Conservation (phyloP, 257 asterid species). For the Sherardia arvensis region DNA sequence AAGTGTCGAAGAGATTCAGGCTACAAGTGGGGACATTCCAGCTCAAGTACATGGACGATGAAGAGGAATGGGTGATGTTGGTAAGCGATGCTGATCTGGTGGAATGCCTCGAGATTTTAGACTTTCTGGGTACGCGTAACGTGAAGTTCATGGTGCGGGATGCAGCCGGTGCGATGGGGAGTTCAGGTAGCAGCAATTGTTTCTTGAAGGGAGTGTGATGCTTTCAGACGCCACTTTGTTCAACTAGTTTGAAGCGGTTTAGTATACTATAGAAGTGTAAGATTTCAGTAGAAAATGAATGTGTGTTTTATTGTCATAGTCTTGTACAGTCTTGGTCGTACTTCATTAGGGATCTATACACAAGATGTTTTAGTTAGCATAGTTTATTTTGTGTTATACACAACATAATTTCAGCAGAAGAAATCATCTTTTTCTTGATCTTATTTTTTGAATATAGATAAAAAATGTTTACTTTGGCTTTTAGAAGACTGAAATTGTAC, state of each 20-base stretch:
- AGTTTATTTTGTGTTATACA: background rate
- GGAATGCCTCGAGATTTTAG: conserved; percentile 69
- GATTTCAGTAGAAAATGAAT: too few relatives aligned
- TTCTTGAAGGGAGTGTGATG: conserved; percentile 23
- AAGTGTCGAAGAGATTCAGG: conserved; percentile 63
- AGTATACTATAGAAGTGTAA: background rate
- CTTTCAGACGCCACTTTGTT: background rate
- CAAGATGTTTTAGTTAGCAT: background rate
- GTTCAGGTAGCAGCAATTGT: conserved; percentile 71
- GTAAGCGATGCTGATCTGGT: conserved; percentile 68
- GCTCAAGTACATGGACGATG: conserved; percentile 81
- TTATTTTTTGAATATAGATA: too few relatives aligned
- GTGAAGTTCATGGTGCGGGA: conserved; percentile 65
- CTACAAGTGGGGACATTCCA: conserved; percentile 59
- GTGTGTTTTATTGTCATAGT: too few relatives aligned
- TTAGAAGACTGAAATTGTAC: too few relatives aligned
- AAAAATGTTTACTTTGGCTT: too few relatives aligned
- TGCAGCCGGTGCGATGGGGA: conserved; percentile 40
- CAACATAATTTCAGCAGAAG: too few relatives aligned
- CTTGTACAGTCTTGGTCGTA: background rate
- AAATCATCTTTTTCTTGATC: too few relatives aligned
- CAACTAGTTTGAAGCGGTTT: too few relatives aligned
- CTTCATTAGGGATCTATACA: background rate
- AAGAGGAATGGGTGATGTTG: conserved; percentile 94
- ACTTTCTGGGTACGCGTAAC: conserved; percentile 37